These are phyloP conservation scores for Onygenales sp. DNA, from an alignment of 2,329 filamentous ascomycete genomes.

Conservation along the genomic window DNA sequence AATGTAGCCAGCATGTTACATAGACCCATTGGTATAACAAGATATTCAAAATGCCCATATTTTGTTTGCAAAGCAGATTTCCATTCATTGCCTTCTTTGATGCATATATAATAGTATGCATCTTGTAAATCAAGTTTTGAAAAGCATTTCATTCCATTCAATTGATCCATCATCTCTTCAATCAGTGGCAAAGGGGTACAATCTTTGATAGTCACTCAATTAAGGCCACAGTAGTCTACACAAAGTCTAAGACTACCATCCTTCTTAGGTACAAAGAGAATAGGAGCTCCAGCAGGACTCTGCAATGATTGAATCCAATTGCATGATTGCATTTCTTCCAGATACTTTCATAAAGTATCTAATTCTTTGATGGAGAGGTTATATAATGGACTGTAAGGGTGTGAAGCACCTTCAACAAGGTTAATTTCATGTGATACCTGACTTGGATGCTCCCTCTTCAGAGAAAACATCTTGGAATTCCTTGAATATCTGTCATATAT, in stretches of 20 bases:
- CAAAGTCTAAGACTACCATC: constrained; percentile 9
- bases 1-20: constrained; percentile 11
- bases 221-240: constrained; percentile 18
- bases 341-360: no score
- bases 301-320: no score
- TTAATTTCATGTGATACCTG: no score
- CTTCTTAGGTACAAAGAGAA: no score
- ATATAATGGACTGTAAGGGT: background rate
- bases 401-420: no score
- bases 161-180: constrained; percentile 12
- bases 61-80: no score
- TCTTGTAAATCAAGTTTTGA: constrained; percentile 16
- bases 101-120: constrained; percentile 9
- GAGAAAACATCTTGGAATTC: no score
- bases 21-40: constrained; percentile 13
- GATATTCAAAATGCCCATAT: constrained; percentile 3
- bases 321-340: no score
- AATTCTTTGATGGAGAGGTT: background rate
- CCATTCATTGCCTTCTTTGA: background rate
- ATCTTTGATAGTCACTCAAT: constrained; percentile 18
- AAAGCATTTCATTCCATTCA: constrained; percentile 14
- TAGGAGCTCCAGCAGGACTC: no score
- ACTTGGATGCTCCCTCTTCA: no score
- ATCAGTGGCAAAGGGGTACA: constrained; percentile 18
- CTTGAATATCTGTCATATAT: no score